Percentiles rank a stretch among this genome's conserved stretches.
Evolutionary conservation across 2,329 filamentous ascomycete genomes (phyloP).

Genomic region (Lachnellula occidentalis): DNA sequence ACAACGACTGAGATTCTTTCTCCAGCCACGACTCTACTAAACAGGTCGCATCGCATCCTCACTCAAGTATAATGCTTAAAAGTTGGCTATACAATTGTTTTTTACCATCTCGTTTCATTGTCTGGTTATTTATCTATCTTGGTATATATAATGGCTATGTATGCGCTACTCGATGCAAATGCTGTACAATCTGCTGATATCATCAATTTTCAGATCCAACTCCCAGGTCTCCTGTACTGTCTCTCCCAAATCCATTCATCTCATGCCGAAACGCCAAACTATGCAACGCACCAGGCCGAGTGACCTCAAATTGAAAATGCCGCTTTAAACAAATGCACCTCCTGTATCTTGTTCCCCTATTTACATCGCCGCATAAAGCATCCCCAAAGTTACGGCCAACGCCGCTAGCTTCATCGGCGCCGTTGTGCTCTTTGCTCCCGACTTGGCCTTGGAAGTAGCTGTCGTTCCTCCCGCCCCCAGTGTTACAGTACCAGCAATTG

Average conservation of each 20-base stretch:
- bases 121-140: not conserved
- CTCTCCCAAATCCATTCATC: not conserved
- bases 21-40: not conserved
- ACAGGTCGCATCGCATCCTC: not conserved
- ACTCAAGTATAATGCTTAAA: not conserved
- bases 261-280: not conserved
- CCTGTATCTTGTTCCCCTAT: not conserved
- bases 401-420: slow-evolving; percentile 17
- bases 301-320: not conserved
- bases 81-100: not conserved
- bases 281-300: not conserved
- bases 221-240: not conserved
- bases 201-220: not conserved
- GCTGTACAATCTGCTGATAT: not conserved
- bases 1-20: not conserved
- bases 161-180: not conserved
- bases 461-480: not conserved
- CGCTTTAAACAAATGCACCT: not conserved
- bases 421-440: slow-evolving; percentile 3
- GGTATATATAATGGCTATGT: not conserved
- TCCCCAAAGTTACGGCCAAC: slow-evolving; percentile 22
- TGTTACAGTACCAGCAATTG: slow-evolving; percentile 11
- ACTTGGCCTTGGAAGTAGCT: slow-evolving; percentile 14
- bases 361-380: slow-evolving; percentile 25
- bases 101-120: not conserved